phyloP scores from a whole-genome alignment of 768 basidiomycete species.

The Amanita rubescens region DNA sequence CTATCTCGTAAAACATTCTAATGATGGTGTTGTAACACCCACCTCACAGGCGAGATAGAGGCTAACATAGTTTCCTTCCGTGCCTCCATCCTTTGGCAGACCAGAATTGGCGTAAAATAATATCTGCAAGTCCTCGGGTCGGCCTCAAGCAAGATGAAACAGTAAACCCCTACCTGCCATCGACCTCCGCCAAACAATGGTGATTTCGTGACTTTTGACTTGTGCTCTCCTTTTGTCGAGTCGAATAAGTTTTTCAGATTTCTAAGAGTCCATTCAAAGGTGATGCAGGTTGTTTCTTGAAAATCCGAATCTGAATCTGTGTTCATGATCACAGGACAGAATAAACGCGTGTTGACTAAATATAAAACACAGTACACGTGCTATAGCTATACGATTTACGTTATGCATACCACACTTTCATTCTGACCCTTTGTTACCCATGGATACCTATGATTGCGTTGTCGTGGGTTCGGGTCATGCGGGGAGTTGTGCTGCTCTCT shows the following conservation, averaged over 20 bases:
- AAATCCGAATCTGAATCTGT: slow-evolving; percentile 25
- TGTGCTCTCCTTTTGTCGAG: slow-evolving; percentile 66
- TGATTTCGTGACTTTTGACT: slow-evolving; percentile 74
- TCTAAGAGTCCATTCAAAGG: slow-evolving; percentile 74
- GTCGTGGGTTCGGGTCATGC: slow-evolving; percentile 64
- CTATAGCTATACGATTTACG: too few relatives aligned
- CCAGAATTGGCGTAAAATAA: slow-evolving; percentile 84
- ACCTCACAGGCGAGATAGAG: slow-evolving; percentile 82
- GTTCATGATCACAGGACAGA: slow-evolving; percentile 14
- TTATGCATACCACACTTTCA: too few relatives aligned
- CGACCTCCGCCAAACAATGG: slow-evolving; percentile 67
- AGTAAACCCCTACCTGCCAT: slow-evolving; percentile 54
- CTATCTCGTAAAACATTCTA: not conserved
- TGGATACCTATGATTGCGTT: slow-evolving; percentile 41
- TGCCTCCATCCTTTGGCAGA: slow-evolving; percentile 40
- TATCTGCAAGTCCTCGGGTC: slow-evolving; percentile 36
- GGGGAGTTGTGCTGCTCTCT: slow-evolving; percentile 56
- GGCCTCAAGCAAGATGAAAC: slow-evolving; percentile 10
- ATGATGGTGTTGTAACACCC: slow-evolving; percentile 14
- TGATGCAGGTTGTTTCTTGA: slow-evolving; percentile 47
- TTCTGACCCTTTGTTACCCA: too few relatives aligned
- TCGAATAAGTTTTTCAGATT: slow-evolving; percentile 72
- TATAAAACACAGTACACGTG: too few relatives aligned
- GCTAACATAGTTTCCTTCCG: slow-evolving; percentile 55
- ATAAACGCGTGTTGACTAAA: too few relatives aligned